Base-by-base conservation (phyloP, 768 basidiomycete species). In the Saitozyma podzolica region DNA sequence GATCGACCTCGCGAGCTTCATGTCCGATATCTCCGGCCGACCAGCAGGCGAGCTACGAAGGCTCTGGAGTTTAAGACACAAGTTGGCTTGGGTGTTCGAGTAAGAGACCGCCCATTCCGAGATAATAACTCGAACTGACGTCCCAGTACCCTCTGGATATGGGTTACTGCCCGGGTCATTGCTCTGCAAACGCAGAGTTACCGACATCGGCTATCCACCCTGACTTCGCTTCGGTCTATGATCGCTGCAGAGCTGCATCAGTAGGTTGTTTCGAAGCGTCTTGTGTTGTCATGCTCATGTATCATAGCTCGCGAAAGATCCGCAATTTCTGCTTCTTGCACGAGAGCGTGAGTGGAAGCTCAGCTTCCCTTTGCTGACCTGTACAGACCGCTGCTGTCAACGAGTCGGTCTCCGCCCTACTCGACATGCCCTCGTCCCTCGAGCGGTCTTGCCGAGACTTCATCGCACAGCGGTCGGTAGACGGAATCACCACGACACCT, bases 191-290 rank as follows among this genome's bases (percentile, higher is more conserved):
- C 51, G 29, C 16, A 7, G 11, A 50, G 39, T 11, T 70, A 64
- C 50, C 59, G 66, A n/a, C 47, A 11, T 10, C 50, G 62, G 20
- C 41, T 74, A 14, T 59, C 40, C 14, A 49, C 51, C 19, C 60
- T 62, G 57, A 66, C 66, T 5, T 66, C 66, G 14, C 47, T 75
- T 16, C 49, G 53, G 40, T 60, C 55, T 14, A 72, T 75, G 73
- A 72, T 75, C 42, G 16, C 55, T 8, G 48, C 67, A 5, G 70
- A 75, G 40, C 55, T 72, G 47, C 50, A 65, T 49, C 65, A 72
- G n/a, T n/a, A n/a, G n/a, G n/a, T n/a, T n/a, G n/a, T n/a, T n/a
- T n/a, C n/a, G n/a, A n/a, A n/a, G n/a, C n/a, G n/a, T n/a, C n/a
- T n/a, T n/a, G 20, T 8, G 19, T 41, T 47, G 2, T 29, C 9